Conservation (phyloP, 495 filamentous ascomycete species). For the Neurospora hispaniola region DNA sequence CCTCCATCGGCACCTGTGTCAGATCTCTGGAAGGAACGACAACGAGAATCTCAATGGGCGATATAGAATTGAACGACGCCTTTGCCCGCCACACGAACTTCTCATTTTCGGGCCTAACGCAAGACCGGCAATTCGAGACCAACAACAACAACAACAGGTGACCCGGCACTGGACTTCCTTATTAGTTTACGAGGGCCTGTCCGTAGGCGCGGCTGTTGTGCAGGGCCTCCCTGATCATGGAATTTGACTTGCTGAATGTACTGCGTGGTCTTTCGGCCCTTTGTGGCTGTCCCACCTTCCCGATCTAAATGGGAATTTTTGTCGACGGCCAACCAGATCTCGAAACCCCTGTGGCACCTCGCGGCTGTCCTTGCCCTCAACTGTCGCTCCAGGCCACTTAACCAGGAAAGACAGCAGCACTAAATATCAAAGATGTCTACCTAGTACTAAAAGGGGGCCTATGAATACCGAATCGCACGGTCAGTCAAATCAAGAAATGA, state of each 20-base stretch:
- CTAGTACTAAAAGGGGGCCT: not conserved
- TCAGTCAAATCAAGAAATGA: not conserved
- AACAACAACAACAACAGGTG: not conserved
- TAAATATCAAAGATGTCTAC: not conserved
- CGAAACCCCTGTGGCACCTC: not conserved
- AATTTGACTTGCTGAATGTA: not conserved
- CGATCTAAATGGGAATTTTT: not conserved
- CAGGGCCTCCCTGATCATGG: not conserved
- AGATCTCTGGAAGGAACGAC: not conserved
- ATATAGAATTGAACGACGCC: not conserved
- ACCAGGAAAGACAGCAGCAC: not conserved
- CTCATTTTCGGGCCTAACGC: not conserved
- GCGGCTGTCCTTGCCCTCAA: not conserved
- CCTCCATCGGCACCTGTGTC: not conserved
- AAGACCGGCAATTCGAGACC: not conserved
- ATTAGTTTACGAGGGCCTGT: not conserved
- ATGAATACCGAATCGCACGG: not conserved
- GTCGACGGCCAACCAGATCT: conserved; percentile 1
- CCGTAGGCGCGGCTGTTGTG: not conserved
- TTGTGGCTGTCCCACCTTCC: conserved; percentile 2
- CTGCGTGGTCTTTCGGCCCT: not conserved
- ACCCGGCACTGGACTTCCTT: not conserved
- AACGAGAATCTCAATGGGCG: not conserved
- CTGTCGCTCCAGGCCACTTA: not conserved
- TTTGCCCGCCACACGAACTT: not conserved